Base-by-base conservation (phyloP, 2,329 filamentous ascomycete genomes). In the Ceratocystis alfenasii region DNA sequence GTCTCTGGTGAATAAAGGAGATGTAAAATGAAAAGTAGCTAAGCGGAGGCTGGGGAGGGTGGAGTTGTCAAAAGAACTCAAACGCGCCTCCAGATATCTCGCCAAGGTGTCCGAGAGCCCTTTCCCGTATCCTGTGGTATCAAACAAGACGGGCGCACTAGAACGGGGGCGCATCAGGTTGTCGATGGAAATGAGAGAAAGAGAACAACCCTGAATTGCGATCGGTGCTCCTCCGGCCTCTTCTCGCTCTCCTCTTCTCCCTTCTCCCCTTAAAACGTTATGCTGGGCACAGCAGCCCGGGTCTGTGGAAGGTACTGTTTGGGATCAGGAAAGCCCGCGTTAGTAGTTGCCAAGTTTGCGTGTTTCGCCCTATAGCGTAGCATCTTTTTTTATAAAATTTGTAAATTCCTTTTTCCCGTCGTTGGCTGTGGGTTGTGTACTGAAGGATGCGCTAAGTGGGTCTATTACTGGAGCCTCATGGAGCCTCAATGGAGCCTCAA, bases 181-280 rank as follows among this genome's bases (percentile, higher is more conserved):
- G 28, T 36, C 3, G 17, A 7, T 59, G 4, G 33, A 30, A 17
- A 33, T 17, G 28, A 33, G 53, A 17, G 3, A 17, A 33, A n/a
- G 7, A 30, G 8, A 59, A 59, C 41, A 66, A 66, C 65, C 65
- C 65, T 64, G 65, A 61, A 30, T 22, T 41, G 36, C 48, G 61
- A 64, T 66, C 65, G 65, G 65, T 66, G 65, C 22, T 66, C 62
- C 65, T 66, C 65, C 65, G 65, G 65, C 62, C 62, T 62, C 65
- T 66, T 50, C 50, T 7, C 1, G 5, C 28, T 30, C 30, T 33
- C n/a, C 46, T n/a, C 46, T 10, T 10, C 3, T 41, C 46, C 46
- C 46, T 10, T 22, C 48, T 25, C 44, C 57, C 65, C 55, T 59
- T 64, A 50, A 67, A 67, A 48, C 62, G 45, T 44, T 62, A 28